A percentile compares a stretch with the other conserved stretches of the same genome.
phyloP scores from a whole-genome alignment of 2,329 filamentous ascomycete genomes.

The Xylaria sp. region DNA sequence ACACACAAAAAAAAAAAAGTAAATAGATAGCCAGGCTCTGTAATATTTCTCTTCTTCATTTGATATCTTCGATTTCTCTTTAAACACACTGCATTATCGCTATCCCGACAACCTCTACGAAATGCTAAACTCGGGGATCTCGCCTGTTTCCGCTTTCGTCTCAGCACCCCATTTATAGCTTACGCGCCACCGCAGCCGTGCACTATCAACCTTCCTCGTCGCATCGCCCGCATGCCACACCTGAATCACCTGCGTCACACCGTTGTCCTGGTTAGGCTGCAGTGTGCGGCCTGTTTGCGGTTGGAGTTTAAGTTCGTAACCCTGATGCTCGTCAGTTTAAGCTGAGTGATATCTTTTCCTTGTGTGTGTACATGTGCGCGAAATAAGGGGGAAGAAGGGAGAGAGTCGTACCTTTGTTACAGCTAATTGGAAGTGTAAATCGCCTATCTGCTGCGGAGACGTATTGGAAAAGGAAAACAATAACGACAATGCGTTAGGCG shows the following conservation, averaged over 20 bases:
- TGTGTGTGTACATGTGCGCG: conserved; percentile 20
- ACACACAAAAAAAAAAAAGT: neutral
- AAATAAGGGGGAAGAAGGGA: neutral
- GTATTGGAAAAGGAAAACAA: conserved; percentile 87
- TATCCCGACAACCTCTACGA: conserved; percentile 55
- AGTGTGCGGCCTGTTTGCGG: conserved; percentile 86
- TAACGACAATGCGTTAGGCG: conserved; percentile 71
- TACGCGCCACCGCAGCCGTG: conserved; percentile 91
- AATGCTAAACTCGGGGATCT: conserved; percentile 82
- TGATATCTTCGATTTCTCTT: neutral
- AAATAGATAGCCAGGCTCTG: neutral
- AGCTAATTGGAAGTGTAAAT: conserved; percentile 90
- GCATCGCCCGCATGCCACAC: conserved; percentile 77
- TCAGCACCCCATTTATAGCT: conserved; percentile 77
- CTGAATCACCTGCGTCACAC: conserved; percentile 83
- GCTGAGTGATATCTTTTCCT: neutral
- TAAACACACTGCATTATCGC: neutral
- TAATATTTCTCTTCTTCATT: neutral
- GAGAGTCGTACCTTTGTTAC: conserved; percentile 80
- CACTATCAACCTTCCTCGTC: conserved; percentile 74
- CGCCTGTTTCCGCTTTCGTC: conserved; percentile 81
- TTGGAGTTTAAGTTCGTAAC: conserved; percentile 81
- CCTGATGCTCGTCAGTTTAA: conserved; percentile 59
- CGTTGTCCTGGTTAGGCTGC: conserved; percentile 74
- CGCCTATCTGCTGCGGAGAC: conserved; percentile 74